Conservation (phyloP, 306 rosid species). For the Abrus precatorius region DNA sequence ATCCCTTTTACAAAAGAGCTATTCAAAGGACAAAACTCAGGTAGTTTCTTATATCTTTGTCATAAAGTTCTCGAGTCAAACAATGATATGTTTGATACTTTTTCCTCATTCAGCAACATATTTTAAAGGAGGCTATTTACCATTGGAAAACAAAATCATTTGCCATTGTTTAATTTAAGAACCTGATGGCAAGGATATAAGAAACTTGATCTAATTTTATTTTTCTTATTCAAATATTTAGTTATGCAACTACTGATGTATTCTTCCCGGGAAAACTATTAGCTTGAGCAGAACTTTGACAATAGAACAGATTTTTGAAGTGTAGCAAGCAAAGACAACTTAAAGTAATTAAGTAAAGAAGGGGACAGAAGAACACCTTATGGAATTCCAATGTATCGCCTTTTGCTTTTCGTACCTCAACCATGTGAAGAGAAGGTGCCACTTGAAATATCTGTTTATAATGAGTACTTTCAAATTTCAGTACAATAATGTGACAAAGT, state of each 20-base stretch:
- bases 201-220: too few species aligned
- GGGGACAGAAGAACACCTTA: slow-evolving; percentile 62
- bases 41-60: background rate
- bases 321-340: background rate
- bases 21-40: background rate
- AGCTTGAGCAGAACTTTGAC: background rate
- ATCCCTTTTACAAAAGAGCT: background rate
- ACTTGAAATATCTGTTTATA: slow-evolving; percentile 87
- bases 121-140: background rate
- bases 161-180: too few species aligned
- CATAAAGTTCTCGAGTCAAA: background rate
- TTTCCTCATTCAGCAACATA: background rate
- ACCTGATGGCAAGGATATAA: too few species aligned
- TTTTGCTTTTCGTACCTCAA: slow-evolving; percentile 95
- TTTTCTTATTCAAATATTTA: background rate
- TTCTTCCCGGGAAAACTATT: background rate
- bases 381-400: slow-evolving; percentile 99
- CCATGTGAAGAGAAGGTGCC: slow-evolving; percentile 98
- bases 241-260: background rate
- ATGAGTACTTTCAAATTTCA: slow-evolving; percentile 9
- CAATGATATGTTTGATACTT: background rate
- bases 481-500: slow-evolving; percentile 18
- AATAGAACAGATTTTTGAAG: slow-evolving; percentile 6
- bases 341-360: background rate
- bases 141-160: too few species aligned